Evolutionary conservation across 805 yeast species (phyloP), one percentile per base, ranked within the genome.

Genomic region (Myxozyma geophila): DNA sequence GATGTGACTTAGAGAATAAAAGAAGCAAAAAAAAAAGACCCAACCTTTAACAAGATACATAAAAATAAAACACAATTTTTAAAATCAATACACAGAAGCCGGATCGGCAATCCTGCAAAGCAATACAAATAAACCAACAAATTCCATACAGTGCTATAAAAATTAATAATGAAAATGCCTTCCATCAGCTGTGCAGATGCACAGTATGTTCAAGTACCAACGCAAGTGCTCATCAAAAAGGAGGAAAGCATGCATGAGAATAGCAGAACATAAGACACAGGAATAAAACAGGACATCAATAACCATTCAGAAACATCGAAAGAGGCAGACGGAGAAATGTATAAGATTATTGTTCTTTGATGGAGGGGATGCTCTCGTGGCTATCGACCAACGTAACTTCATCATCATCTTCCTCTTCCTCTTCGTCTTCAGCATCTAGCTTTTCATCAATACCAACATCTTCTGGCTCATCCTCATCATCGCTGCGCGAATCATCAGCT

Each of bases 401-500:
- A 35, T 60, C 63, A 49, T 55, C 59, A 15, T 40, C 59, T 19
- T n/a, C 51, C n/a, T 23, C n/a, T 28, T 49, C 58, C 7, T 17
- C 21, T 7, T 58, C 49, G 5, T 23, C 61, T 39, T 21, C 28
- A 35, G 36, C 44, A 12, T 58, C 63, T 15, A 39, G 37, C 19
- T 54, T 57, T 15, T 53, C 59, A 15, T 37, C 5, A 28, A 28
- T 28, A 28, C 28, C 35, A 13, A 12, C 15, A n/a, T 58, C 72
- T 17, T 70, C 70, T 3, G 69, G 68, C 41, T 71, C 80, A 57
- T 86, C 90, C 60, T 89, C 96, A 60, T 82, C 87, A 70, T 90
- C 96, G 73, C 93, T 87, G 76, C 97, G 84, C 39, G 88, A 87
- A 74, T 92, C 97, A 70, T 90, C 96, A 1, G 97, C 97, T 41